Percentiles rank a stretch among this genome's conserved stretches.
These are phyloP conservation scores for Spathaspora girioi DNA, from an alignment of 805 yeast genomes.

Conservation along the genomic window DNA sequence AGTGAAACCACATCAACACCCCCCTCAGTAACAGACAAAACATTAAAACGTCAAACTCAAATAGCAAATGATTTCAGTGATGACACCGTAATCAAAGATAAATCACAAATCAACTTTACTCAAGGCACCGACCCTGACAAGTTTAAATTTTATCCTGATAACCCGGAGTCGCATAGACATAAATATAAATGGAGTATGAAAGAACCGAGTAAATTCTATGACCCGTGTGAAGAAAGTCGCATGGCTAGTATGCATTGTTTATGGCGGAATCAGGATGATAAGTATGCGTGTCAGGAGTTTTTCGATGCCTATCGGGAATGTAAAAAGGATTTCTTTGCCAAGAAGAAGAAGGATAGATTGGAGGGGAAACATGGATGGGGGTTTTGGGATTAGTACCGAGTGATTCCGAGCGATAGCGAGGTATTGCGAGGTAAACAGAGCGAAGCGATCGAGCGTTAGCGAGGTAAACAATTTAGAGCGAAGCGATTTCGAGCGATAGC, in stretches of 20 bases:
- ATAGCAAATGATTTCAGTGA: slow-evolving; percentile 6
- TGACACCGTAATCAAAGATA: slow-evolving; percentile 30
- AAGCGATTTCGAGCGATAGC: too few species aligned
- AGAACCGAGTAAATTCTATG: slow-evolving; percentile 80
- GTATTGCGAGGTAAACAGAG: too few species aligned
- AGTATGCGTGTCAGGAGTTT: slow-evolving; percentile 66
- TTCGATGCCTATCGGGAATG: slow-evolving; percentile 94
- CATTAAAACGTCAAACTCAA: not conserved
- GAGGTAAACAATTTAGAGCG: too few species aligned
- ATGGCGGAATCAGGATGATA: slow-evolving; percentile 67
- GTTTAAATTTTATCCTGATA: slow-evolving; percentile 79
- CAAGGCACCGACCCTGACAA: slow-evolving; percentile 45
- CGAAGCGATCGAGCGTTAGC: too few species aligned
- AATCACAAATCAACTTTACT: slow-evolving; percentile 50
- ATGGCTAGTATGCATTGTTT: slow-evolving; percentile 84
- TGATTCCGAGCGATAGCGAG: not conserved
- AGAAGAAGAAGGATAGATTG: slow-evolving; percentile 31
- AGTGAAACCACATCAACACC: not conserved
- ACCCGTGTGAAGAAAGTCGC: slow-evolving; percentile 89
- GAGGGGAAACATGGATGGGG: slow-evolving; percentile 45
- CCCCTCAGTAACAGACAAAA: not conserved
- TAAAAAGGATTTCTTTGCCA: slow-evolving; percentile 51
- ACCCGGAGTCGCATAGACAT: slow-evolving; percentile 71
- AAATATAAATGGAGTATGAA: slow-evolving; percentile 68
- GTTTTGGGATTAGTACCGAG: slow-evolving; percentile 7